Evolutionary conservation across 345 rosid species (phyloP).

Genomic region (Citrus glauca): DNA sequence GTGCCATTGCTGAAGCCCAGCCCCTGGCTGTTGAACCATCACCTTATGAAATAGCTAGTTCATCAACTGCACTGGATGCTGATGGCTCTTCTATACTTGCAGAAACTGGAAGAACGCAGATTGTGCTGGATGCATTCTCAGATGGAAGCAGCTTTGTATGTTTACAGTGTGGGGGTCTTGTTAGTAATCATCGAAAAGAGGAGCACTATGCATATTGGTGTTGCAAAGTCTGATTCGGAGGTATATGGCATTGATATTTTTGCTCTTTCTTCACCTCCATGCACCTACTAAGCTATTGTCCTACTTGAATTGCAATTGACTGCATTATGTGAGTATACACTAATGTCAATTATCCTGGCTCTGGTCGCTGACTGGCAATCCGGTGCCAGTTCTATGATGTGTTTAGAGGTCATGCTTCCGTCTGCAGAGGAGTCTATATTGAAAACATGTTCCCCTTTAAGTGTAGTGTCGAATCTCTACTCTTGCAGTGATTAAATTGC

Average conservation of each 20-base stretch:
- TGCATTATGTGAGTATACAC: not conserved
- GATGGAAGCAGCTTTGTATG: constrained; percentile 97
- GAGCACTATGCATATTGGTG: constrained; percentile 94
- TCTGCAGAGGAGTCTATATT: not conserved
- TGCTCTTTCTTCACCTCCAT: not conserved
- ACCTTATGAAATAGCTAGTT: constrained; percentile 10
- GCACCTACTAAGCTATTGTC: not conserved
- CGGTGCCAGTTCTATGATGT: not conserved
- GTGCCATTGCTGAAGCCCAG: constrained; percentile 81
- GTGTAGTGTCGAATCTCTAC: not conserved
- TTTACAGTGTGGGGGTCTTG: constrained; percentile 90
- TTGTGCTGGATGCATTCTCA: constrained; percentile 81
- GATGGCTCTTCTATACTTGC: constrained; percentile 69
- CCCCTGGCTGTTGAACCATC: constrained; percentile 38
- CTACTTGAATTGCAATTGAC: constrained; percentile 7
- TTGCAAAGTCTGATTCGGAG: constrained; percentile 35
- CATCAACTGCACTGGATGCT: constrained; percentile 29
- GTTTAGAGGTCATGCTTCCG: not conserved
- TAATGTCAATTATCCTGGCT: not conserved
- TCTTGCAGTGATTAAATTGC: not conserved
- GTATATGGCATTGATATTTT: not conserved
- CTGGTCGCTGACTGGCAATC: not conserved
- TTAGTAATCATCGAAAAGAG: constrained; percentile 77
- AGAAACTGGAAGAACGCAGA: constrained; percentile 72
- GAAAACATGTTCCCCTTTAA: not conserved